Conservation (phyloP, 73 alveolate genomes). For the Paramecium primaurelia region DNA sequence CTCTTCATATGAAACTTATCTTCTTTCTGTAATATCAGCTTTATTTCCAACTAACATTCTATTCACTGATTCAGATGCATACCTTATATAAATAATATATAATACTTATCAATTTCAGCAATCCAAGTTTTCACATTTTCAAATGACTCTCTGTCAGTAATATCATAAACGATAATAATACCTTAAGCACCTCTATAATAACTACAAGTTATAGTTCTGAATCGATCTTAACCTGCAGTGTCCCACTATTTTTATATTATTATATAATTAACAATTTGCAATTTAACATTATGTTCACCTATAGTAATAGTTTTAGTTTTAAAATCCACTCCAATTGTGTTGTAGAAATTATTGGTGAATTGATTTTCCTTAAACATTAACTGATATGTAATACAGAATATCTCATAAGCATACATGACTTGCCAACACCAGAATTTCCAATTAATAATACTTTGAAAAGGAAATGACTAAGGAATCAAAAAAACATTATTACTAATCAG, state of each 20-base stretch:
- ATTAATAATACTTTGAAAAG: conserved; percentile 76
- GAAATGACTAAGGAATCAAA: conserved; percentile 56
- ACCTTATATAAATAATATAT: not conserved
- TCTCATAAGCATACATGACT: conserved; percentile 70
- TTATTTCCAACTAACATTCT: conserved; percentile 89
- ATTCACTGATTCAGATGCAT: conserved; percentile 75
- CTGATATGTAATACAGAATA: conserved; percentile 17
- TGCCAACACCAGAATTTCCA: conserved; percentile 83
- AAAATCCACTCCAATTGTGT: conserved; percentile 73
- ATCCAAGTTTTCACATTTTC: conserved; percentile 85
- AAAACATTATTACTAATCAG: not conserved
- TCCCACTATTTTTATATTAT: conserved; percentile 66
- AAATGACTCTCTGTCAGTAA: conserved; percentile 77
- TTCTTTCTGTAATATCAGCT: conserved; percentile 79
- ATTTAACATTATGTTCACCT: conserved; percentile 48
- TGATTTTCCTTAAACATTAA: conserved; percentile 57
- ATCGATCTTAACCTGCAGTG: conserved; percentile 88
- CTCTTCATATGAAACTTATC: conserved; percentile 83
- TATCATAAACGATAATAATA: conserved; percentile 79
- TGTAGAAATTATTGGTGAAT: conserved; percentile 63
- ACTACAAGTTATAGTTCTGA: conserved; percentile 75
- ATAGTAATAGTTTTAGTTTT: conserved; percentile 46
- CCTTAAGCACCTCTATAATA: conserved; percentile 84
- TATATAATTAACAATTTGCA: conserved; percentile 17
- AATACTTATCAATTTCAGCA: conserved; percentile 78